These are phyloP conservation scores for Pseudohyphozyma bogoriensis DNA, from an alignment of 768 basidiomycete genomes.

Conservation along the genomic window DNA sequence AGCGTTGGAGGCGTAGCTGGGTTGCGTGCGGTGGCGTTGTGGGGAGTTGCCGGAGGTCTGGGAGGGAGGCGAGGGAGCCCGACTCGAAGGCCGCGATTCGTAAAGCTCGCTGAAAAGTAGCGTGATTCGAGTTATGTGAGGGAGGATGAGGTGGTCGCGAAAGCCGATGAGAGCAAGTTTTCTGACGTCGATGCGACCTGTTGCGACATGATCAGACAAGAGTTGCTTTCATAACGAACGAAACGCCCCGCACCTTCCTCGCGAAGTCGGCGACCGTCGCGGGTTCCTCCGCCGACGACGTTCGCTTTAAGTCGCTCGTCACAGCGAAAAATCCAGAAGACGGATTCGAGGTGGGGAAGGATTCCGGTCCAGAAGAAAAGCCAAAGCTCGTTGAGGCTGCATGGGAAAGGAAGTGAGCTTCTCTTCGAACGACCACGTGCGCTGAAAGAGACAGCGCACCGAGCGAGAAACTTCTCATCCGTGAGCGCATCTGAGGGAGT, in stretches of 20 bases:
- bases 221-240: too few relatives aligned
- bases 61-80: neutral
- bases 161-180: conserved; percentile 31
- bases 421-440: neutral
- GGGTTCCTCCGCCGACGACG: conserved; percentile 6
- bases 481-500: neutral
- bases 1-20: neutral
- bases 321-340: conserved; percentile 33
- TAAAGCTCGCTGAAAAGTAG: neutral
- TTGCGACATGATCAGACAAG: too few relatives aligned
- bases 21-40: neutral
- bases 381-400: conserved; percentile 32
- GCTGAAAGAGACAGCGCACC: conserved; percentile 6
- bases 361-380: conserved; percentile 35
- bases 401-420: neutral
- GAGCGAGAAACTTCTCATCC: conserved; percentile 25
- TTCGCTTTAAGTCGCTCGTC: conserved; percentile 25
- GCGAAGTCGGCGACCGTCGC: neutral
- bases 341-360: conserved; percentile 34
- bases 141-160: conserved; percentile 30
- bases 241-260: too few relatives aligned
- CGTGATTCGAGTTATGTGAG: conserved; percentile 15
- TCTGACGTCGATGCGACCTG: conserved; percentile 29
- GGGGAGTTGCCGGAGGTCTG: neutral
- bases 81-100: conserved; percentile 2